Evolutionary conservation across 2,329 filamentous ascomycete genomes (phyloP), one percentile per base, ranked within the genome.

Genomic region (Penicillium crustosum): DNA sequence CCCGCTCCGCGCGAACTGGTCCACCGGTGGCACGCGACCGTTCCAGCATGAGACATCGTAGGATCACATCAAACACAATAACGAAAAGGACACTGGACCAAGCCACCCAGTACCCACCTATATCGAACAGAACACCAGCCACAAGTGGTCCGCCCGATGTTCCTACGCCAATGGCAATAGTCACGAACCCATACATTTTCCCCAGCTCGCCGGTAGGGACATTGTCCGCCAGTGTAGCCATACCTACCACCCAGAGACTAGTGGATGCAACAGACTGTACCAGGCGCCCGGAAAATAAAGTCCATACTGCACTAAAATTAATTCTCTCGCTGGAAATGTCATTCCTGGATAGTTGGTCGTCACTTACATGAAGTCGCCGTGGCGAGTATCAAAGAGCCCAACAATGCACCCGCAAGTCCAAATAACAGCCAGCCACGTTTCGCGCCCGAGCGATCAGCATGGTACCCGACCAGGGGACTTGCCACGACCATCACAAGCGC

Each of bases 221-320:
- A 29, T 63, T 67, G 9, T 70, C 66, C 17, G 65, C 65, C 12
- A 71, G 58, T 0, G 68, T 66, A 10, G 69, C 64, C 7, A 71
- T 61, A n/a, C 69, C 71, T 8, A 71, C 64, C 4, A 68, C 66
- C 70, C 68, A 72, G 25, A 70, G 61, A 23, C 62, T 63, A 5
- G 67, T 59, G 23, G 66, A 66, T 2, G 65, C 64, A 12, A 70
- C 41, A 1, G 66, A 65, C 43, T 73, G 71, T 8, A 72, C 35
- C 9, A 70, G 39, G 2, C 71, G 66, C 7, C 69, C 70, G 8
- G 62, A 33, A 25, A 71, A 67, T 8, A 73, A 39, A 6, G 53
- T 49, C 13, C 61, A 53, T 12, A 69, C 67, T 69, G 13, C 5
- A 38, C n/a, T 21, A 8, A 31, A 21, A 27, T 43, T 42, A 33